phyloP scores from a whole-genome alignment of 371 early-diverging fungal genomes.

The Mucor racemosus region DNA sequence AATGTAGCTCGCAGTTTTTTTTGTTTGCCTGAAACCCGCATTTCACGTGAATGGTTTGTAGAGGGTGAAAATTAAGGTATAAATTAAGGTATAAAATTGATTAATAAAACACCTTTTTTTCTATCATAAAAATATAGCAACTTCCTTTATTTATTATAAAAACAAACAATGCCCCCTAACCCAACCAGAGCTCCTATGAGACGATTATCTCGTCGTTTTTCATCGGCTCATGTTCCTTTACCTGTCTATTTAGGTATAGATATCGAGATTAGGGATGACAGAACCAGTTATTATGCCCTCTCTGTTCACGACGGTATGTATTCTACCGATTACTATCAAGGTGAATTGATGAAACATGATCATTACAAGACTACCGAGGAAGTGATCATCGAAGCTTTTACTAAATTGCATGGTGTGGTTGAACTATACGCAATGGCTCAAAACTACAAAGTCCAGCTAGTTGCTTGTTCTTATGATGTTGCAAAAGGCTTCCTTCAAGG shows the following conservation, averaged over 20 bases:
- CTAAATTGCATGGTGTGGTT: slow-evolving; percentile 47
- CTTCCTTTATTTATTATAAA: background rate
- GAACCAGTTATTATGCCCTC: slow-evolving; percentile 41
- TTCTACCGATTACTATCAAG: slow-evolving; percentile 54
- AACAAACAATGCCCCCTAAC: slow-evolving; percentile 39
- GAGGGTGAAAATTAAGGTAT: background rate
- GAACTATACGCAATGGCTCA: slow-evolving; percentile 48
- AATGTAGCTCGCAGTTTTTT: background rate
- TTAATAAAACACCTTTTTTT: background rate
- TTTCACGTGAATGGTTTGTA: background rate
- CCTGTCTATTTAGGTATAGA: slow-evolving; percentile 68
- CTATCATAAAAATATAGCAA: background rate
- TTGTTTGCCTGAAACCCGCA: background rate
- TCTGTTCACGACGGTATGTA: slow-evolving; percentile 70
- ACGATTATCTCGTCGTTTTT: slow-evolving; percentile 41
- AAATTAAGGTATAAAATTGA: background rate
- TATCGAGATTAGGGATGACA: slow-evolving; percentile 44
- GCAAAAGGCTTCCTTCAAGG: slow-evolving; percentile 30
- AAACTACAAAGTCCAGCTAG: slow-evolving; percentile 60
- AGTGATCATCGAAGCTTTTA: slow-evolving; percentile 34
- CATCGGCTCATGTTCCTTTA: slow-evolving; percentile 44
- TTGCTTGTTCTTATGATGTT: slow-evolving; percentile 47
- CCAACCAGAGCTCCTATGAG: slow-evolving; percentile 33
- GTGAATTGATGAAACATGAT: slow-evolving; percentile 30
- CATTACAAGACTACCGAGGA: slow-evolving; percentile 15